phyloP scores from a whole-genome alignment of 257 asterid species.

The Thymus quinquecostatus region DNA sequence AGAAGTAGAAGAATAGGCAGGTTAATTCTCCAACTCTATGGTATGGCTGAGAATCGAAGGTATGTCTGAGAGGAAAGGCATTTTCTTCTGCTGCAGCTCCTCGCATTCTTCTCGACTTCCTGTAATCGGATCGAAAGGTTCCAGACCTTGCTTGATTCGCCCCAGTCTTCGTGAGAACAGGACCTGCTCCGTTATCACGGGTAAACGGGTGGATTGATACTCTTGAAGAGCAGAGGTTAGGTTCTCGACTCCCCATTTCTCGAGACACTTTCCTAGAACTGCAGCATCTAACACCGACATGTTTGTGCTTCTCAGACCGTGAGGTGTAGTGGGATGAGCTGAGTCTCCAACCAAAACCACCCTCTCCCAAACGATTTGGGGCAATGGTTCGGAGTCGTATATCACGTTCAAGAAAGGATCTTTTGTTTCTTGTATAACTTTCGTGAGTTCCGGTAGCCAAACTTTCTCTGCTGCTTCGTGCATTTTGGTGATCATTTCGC shows the following conservation, averaged over 20 bases:
- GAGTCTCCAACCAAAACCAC: constrained; percentile 87
- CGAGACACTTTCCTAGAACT: constrained; percentile 71
- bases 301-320: constrained; percentile 92
- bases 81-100: constrained; percentile 69
- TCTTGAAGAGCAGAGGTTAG: constrained; percentile 63
- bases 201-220: constrained; percentile 65
- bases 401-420: constrained; percentile 81
- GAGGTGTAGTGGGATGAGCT: constrained; percentile 94
- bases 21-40: constrained; percentile 17
- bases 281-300: constrained; percentile 88
- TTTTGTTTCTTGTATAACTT: constrained; percentile 61
- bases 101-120: constrained; percentile 58
- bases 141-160: constrained; percentile 73
- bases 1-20: neutral
- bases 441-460: constrained; percentile 69
- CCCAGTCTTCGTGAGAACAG: constrained; percentile 67
- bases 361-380: constrained; percentile 62
- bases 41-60: constrained; percentile 47
- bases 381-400: constrained; percentile 72
- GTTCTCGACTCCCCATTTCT: constrained; percentile 60
- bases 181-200: constrained; percentile 67
- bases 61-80: constrained; percentile 61
- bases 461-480: constrained; percentile 64
- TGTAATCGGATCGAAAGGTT: constrained; percentile 45
- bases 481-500: constrained; percentile 63